Conservation (phyloP, 805 yeast species). For the Lachancea lanzarotensis region DNA sequence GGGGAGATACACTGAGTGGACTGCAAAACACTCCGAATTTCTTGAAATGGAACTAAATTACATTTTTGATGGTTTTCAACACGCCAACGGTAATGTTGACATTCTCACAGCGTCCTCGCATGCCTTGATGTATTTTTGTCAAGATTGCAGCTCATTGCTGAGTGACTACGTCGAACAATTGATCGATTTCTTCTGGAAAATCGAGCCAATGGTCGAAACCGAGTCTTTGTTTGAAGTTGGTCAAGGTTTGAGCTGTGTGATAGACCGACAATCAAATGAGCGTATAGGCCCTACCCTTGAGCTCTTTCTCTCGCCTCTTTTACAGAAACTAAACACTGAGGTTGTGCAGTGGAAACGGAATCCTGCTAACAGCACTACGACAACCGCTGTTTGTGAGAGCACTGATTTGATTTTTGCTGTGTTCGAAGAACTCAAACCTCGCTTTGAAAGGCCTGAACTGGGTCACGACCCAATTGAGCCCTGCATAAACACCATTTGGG, state of each 20-base stretch:
- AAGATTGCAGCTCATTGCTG: conserved; percentile 71
- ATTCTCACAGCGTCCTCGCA: conserved; percentile 83
- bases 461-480: conserved; percentile 29
- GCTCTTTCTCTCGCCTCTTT: conserved; percentile 51
- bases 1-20: conserved; percentile 97
- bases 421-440: conserved; percentile 29
- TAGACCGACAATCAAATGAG: conserved; percentile 52
- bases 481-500: conserved; percentile 25
- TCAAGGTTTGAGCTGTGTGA: conserved; percentile 84
- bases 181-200: conserved; percentile 59
- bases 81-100: conserved; percentile 25
- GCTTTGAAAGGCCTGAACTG: conserved; percentile 26
- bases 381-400: conserved; percentile 57
- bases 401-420: conserved; percentile 44
- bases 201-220: conserved; percentile 50
- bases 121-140: conserved; percentile 90
- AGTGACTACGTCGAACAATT: conserved; percentile 68
- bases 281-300: conserved; percentile 57
- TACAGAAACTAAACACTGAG: conserved; percentile 28
- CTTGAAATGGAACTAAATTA: conserved; percentile 79
- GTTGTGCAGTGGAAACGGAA: conserved; percentile 20
- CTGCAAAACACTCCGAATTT: conserved; percentile 74
- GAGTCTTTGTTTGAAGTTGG: conserved; percentile 72
- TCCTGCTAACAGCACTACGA: conserved; percentile 32
- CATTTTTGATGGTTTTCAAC: conserved; percentile 66